Conservation (phyloP, 2,329 filamentous ascomycete species). For the Malbranchea zuffiana region DNA sequence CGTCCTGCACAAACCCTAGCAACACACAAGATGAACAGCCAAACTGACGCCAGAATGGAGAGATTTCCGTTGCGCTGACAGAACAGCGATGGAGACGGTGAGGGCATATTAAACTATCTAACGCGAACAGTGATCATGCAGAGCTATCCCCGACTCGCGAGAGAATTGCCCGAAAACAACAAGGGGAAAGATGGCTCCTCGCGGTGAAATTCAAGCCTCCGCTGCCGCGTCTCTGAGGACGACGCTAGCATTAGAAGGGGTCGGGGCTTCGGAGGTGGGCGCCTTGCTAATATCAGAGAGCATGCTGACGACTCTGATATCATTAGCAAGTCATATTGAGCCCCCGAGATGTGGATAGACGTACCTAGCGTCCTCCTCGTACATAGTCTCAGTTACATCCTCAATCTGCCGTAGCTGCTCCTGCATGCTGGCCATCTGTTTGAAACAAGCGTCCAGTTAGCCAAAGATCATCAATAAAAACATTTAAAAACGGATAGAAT, state of each 20-base stretch:
- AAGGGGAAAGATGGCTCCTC: too few relatives aligned
- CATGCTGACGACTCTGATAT: conserved; percentile 29
- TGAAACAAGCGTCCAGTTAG: conserved; percentile 16
- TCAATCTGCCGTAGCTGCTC: conserved; percentile 38
- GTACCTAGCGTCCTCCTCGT: conserved; percentile 35
- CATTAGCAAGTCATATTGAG: conserved; percentile 1
- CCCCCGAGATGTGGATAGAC: conserved; percentile 8
- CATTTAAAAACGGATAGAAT: conserved; percentile 13
- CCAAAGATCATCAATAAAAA: too few relatives aligned
- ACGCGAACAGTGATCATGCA: too few relatives aligned
- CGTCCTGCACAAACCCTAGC: too few relatives aligned
- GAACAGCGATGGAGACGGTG: too few relatives aligned
- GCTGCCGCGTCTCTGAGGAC: conserved; percentile 1
- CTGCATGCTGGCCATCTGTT: conserved; percentile 39
- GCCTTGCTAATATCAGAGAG: conserved; percentile 22
- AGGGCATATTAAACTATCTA: too few relatives aligned
- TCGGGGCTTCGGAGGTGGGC: conserved; percentile 4
- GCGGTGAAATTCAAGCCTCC: conserved; percentile 4
- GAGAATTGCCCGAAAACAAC: too few relatives aligned
- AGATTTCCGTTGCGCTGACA: too few relatives aligned
- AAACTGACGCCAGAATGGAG: too few relatives aligned
- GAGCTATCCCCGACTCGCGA: too few relatives aligned
- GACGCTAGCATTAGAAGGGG: conserved; percentile 1
- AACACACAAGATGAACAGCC: too few relatives aligned
- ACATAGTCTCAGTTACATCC: conserved; percentile 35